Evolutionary conservation across 1,139 yeast species (phyloP).

Genomic region (Debaryomyces robertsiae): DNA sequence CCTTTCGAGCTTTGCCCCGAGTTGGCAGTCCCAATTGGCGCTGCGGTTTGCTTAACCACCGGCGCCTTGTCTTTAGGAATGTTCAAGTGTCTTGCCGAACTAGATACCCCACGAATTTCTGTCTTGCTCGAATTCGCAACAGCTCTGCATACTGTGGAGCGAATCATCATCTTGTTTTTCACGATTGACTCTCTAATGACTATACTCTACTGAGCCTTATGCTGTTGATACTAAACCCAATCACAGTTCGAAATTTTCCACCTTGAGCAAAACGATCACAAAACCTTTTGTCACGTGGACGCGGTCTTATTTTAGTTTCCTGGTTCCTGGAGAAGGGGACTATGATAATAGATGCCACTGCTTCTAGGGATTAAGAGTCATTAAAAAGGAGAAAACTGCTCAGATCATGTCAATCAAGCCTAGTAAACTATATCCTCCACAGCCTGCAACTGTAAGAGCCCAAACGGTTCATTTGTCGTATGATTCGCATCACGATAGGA

Average conservation of each 20-base stretch:
- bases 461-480: conserved; percentile 73
- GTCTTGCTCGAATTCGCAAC: conserved; percentile 10
- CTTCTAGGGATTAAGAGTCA: too few relatives aligned
- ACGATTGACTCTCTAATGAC: conserved; percentile 1
- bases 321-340: too few relatives aligned
- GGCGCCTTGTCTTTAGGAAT: conserved; percentile 12
- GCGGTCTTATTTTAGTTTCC: too few relatives aligned
- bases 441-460: conserved; percentile 75
- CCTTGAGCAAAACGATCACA: conserved; percentile 9
- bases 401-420: conserved; percentile 32
- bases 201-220: not conserved
- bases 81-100: conserved; percentile 7
- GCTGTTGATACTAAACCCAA: conserved; percentile 9
- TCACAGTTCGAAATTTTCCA: conserved; percentile 13
- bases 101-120: conserved; percentile 11
- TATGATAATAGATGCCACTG: too few relatives aligned
- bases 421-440: conserved; percentile 58
- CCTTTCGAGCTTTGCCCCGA: conserved; percentile 7
- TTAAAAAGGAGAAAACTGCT: not conserved
- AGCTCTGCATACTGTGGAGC: conserved; percentile 11
- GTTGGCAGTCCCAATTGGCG: conserved; percentile 10
- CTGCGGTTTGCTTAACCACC: not conserved
- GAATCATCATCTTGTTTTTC: conserved; percentile 11
- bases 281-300: conserved; percentile 6
- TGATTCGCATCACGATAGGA: conserved; percentile 63